phyloP scores from a whole-genome alignment of 2,329 filamentous ascomycete genomes.

The Trematosphaeria pertusa region DNA sequence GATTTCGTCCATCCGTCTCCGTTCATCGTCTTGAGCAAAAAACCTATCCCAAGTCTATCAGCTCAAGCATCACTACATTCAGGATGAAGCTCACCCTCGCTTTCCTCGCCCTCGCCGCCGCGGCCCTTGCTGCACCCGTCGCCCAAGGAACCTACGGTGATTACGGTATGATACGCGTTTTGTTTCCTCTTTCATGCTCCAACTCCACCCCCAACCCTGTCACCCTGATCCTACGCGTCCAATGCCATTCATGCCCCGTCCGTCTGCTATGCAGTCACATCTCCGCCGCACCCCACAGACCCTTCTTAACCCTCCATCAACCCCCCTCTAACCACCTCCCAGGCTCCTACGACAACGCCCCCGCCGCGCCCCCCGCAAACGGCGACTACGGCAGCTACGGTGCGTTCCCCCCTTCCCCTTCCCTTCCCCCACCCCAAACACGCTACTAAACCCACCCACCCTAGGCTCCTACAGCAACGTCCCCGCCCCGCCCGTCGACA shows the following conservation, averaged over 20 bases:
- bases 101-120: constrained; percentile 28
- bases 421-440: not conserved
- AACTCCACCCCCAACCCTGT: not conserved
- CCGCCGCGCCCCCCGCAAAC: not conserved
- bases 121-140: constrained; percentile 26
- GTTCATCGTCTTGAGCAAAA: no score
- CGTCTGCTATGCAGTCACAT: no score
- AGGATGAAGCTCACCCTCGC: constrained; percentile 29
- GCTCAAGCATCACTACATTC: no score
- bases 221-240: not conserved
- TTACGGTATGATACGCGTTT: constrained; percentile 26
- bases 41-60: no score
- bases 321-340: not conserved
- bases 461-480: constrained; percentile 5
- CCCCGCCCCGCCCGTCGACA: constrained; percentile 2
- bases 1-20: no score
- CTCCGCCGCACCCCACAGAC: not conserved
- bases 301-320: not conserved
- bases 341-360: constrained; percentile 1
- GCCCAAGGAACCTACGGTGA: constrained; percentile 19
- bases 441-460: not conserved
- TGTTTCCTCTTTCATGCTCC: no score
- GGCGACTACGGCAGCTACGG: constrained; percentile 6
- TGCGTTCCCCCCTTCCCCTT: not conserved
- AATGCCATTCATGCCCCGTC: no score